Base-by-base conservation (phyloP, 768 basidiomycete genomes). In the Tremella yokohamensis region DNA sequence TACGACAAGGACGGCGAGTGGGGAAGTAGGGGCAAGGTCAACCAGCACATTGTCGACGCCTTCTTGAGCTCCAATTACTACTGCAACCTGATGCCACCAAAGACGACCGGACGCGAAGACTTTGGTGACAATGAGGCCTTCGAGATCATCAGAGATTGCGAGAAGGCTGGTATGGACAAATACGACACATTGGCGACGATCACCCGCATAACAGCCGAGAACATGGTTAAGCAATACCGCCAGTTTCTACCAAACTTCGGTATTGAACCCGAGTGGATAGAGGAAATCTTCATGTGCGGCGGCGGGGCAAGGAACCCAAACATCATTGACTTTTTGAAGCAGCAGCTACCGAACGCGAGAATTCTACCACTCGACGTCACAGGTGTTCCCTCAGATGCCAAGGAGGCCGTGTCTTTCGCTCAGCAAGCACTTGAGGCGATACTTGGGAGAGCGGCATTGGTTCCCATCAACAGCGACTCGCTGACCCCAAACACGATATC, bases 221-320 rank as follows among this genome's bases (percentile, higher is more conserved):
- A 63, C 19, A 65, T 68, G 38, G 67, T 68, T 18, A 11, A n/a
- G n/a, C 11, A 11, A n/a, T n/a, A 11, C 39, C 11, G n/a, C 11
- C 39, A 40, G 39, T 40, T 40, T 40, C 11, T 40, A 11, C 39
- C 39, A 40, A 11, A 40, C 39, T 40, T 11, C n/a, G 39, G 39
- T 11, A 40, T n/a, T n/a, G n/a, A n/a, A n/a, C n/a, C n/a, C n/a
- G n/a, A n/a, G n/a, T n/a, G 63, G 29, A 68, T 68, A 22, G 67
- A 65, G 56, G 67, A 68, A 61, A 62, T 68, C 49, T 68, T 63
- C 64, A 68, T n/a, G n/a, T n/a, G n/a, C n/a, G n/a, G n/a, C n/a
- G n/a, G n/a, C n/a, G n/a, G n/a, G n/a, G n/a, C n/a, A n/a, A n/a
- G n/a, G n/a, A n/a, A n/a, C n/a, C n/a, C n/a, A n/a, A n/a, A n/a